Percentiles rank a stretch among this genome's conserved stretches.
phyloP scores from a whole-genome alignment of 768 basidiomycete genomes.

The Neoboletus subvelutipes region DNA sequence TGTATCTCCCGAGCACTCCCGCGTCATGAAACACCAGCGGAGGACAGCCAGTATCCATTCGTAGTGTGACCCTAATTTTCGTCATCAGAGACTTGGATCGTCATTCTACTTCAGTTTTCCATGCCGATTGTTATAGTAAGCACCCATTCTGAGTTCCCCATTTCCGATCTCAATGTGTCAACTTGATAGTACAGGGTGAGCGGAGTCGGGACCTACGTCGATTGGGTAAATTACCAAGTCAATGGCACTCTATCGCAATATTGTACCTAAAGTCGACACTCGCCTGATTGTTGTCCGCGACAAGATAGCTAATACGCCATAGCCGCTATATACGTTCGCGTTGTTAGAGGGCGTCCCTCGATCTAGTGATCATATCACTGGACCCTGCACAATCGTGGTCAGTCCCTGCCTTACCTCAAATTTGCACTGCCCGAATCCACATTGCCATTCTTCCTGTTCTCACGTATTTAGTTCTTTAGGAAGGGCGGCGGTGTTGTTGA shows the following conservation, averaged over 20 bases:
- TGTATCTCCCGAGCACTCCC: neutral
- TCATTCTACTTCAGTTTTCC: neutral
- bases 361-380: slow-evolving; percentile 15
- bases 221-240: slow-evolving; percentile 4
- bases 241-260: neutral
- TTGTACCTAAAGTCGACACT: slow-evolving; percentile 10
- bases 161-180: neutral
- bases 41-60: neutral
- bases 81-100: neutral
- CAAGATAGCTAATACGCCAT: slow-evolving; percentile 8
- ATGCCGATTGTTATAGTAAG: neutral
- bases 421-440: slow-evolving; percentile 3
- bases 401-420: slow-evolving; percentile 5
- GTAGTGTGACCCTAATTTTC: neutral
- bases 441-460: neutral
- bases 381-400: slow-evolving; percentile 21
- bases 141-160: neutral
- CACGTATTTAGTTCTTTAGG: neutral
- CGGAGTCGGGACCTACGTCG: slow-evolving; percentile 1
- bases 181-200: neutral
- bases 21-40: neutral
- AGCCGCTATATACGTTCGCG: slow-evolving; percentile 2
- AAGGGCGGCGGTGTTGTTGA: neutral
- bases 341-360: slow-evolving; percentile 16
- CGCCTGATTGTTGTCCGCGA: neutral